Conservation (phyloP, 495 filamentous ascomycete species). For the Neurospora intermedia region DNA sequence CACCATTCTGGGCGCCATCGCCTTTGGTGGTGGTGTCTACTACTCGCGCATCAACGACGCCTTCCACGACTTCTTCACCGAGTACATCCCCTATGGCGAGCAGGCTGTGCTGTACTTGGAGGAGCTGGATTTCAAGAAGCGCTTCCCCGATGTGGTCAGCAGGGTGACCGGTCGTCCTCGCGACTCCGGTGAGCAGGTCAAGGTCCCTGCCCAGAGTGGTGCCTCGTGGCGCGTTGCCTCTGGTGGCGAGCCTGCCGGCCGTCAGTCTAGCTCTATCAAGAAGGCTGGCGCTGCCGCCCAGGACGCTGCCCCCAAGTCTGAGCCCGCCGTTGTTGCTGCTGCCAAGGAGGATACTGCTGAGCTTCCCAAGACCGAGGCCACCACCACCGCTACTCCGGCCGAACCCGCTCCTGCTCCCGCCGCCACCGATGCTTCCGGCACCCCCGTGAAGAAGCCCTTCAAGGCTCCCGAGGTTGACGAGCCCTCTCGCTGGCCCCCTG, state of each 20-base stretch:
- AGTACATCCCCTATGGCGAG: slow-evolving; percentile 91
- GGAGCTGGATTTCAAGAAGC: slow-evolving; percentile 84
- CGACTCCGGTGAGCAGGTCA: slow-evolving; percentile 62
- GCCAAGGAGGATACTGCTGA: slow-evolving; percentile 25
- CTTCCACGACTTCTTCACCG: slow-evolving; percentile 99
- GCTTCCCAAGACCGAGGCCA: slow-evolving; percentile 4
- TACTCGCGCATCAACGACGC: slow-evolving; percentile 89
- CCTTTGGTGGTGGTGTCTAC: slow-evolving; percentile 81
- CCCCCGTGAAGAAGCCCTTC: slow-evolving; percentile 16
- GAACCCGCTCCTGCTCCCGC: slow-evolving; percentile 5
- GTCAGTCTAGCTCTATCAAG: slow-evolving; percentile 34
- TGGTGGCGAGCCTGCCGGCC: slow-evolving; percentile 23
- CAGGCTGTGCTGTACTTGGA: slow-evolving; percentile 94
- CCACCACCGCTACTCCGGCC: background rate
- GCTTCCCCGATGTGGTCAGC: slow-evolving; percentile 66
- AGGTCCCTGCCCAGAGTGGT: slow-evolving; percentile 75
- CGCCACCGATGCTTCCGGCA: background rate
- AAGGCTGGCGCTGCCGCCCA: slow-evolving; percentile 24
- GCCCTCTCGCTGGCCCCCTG: slow-evolving; percentile 47
- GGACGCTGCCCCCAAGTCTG: slow-evolving; percentile 17
- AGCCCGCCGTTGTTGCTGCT: slow-evolving; percentile 23
- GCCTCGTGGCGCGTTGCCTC: slow-evolving; percentile 71
- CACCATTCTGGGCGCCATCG: slow-evolving; percentile 58
- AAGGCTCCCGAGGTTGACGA: slow-evolving; percentile 48
- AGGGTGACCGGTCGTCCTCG: slow-evolving; percentile 30